A percentile compares a stretch with the other conserved stretches of the same genome.
phyloP scores from a whole-genome alignment of 1,139 yeast species.

The Blastobotrys arbuscula region DNA sequence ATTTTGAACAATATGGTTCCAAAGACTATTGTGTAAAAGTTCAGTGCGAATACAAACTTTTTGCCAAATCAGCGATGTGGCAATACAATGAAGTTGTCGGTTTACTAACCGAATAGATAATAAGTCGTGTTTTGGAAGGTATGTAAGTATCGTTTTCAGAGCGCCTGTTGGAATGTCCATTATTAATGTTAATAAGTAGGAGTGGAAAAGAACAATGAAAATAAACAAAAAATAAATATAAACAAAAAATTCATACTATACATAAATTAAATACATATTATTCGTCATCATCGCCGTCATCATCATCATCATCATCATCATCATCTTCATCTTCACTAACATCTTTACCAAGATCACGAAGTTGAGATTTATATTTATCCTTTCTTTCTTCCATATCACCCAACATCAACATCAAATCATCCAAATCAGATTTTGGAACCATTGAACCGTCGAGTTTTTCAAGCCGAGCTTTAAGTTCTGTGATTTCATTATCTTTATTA shows the following conservation, averaged over 20 bases:
- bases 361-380: constrained; percentile 1
- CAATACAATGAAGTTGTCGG: neutral
- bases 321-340: constrained; percentile 46
- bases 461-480: constrained; percentile 13
- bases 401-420: constrained; percentile 69
- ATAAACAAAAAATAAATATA: neutral
- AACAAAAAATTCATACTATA: neutral
- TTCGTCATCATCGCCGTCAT: neutral
- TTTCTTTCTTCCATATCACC: constrained; percentile 56
- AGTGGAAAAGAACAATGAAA: neutral
- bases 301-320: constrained; percentile 33
- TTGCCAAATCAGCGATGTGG: neutral
- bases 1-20: neutral
- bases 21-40: neutral
- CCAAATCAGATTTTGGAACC: constrained; percentile 60
- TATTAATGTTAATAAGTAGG: neutral
- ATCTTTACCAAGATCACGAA: constrained; percentile 2
- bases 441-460: constrained; percentile 20
- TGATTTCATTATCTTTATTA: neutral
- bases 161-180: neutral
- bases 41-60: neutral
- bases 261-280: neutral
- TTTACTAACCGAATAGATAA: neutral
- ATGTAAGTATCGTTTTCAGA: neutral
- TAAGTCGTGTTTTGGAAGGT: neutral